Base-by-base conservation (phyloP, 2,329 filamentous ascomycete genomes). In the Apiospora phragmitis region DNA sequence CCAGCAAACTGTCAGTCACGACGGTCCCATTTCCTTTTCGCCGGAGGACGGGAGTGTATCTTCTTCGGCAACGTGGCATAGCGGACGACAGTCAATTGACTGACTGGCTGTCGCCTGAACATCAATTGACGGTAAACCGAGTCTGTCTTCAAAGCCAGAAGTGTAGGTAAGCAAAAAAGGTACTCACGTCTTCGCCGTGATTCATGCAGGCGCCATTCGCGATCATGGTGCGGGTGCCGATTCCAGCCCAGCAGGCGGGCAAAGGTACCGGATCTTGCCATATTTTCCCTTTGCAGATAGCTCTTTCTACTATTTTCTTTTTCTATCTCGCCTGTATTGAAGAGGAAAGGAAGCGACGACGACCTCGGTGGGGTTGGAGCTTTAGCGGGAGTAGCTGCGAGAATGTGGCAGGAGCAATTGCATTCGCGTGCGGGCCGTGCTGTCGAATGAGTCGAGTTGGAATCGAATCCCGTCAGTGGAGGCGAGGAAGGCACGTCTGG, bases 171-270 rank as follows among this genome's bases (percentile, higher is more conserved):
- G n/a, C 11, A 41, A 42, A n/a, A n/a, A 62, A 62, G 29, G 14
- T 68, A 75, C 85, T 78, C 76, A 86, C 85, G 78, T 70, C 84
- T 81, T 73, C 80, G 80, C 71, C 84, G 83, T 67, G 85, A 83
- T 72, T 86, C 83, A 29, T 81, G 81, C 65, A 84, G 75, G 75
- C 82, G 82, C 78, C 77, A 78, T 29, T 79, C 76, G 69, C 74
- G 81, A 14, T 76, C 77, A 41, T 78, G 77, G 21, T 75, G 72
- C 7, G 77, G 77, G 38, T 78, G 79, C n/a, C 73, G 74, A 69
- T 81, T 78, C 78, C 80, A 82, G 49, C 81, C 80, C 2, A 83
- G 71, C 21, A 82, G 42, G 67, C 73, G 72, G 41, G 55, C 55
- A 38, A 62, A 62, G 38, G 18, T 62, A 38, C 77, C 75, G 76